Evolutionary conservation across 2,329 filamentous ascomycete genomes (phyloP), one percentile per base, ranked within the genome.

Genomic region (Cordyceps pruinosa): DNA sequence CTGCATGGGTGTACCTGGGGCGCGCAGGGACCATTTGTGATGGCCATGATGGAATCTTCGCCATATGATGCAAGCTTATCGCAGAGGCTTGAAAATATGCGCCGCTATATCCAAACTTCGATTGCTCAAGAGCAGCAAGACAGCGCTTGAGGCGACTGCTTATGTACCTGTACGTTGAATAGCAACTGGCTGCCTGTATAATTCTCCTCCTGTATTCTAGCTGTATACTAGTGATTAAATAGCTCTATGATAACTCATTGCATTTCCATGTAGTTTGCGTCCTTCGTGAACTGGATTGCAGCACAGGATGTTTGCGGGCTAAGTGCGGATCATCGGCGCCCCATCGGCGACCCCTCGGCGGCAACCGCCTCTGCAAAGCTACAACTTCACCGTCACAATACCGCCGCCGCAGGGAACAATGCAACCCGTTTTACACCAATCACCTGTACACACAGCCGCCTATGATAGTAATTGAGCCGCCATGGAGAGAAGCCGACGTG

Each of bases 11-110:
- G 71, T 45, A 63, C 69, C 0, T 69, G 68, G 66, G 72, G 72
- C 15, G 65, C 65, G 0, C 72, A 73, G 58, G 72, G 72, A 0
- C 65, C 65, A 1, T 72, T 74, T 58, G 72, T 72, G 21, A 70
- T 69, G 68, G 71, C 69, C 44, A 68, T 73, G 64, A 70, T 71
- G 65, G 68, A 73, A 32, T 61, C 64, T 17, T 65, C 70, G 12
- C 70, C 70, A 2, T 74, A 70, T 37, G 70, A 73, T 58, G 64
- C 61, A 26, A 58, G 30, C 17, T 60, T 64, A 58, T 61, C 58
- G 44, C 61, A 66, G 5, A 66, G 68, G 1, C 30, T 74, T 13
- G 62, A 67, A n/a, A 61, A 51, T 4, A 62, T 68, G 60, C 60
- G 65, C 37, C 48, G 56, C 44, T 59, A 62, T 21, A 57, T 58